Percentiles rank a stretch among this genome's conserved stretches.
Conservation (phyloP, 371 early-diverging fungal species). For the Actinomucor elegans region DNA sequence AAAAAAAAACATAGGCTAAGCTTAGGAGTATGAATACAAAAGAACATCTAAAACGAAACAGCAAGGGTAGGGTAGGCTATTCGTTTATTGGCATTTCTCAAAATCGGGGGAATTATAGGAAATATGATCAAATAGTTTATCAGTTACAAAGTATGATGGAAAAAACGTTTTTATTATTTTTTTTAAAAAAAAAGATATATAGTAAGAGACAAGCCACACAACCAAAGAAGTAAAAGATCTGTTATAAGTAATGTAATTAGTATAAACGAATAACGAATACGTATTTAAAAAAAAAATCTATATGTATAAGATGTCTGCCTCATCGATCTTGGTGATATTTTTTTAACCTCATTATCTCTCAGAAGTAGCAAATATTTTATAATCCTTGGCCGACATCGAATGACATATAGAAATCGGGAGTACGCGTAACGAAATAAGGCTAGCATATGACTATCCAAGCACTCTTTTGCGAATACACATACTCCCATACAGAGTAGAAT, state of each 20-base stretch:
- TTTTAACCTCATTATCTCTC: slow-evolving; percentile 19
- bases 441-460: no score
- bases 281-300: neutral
- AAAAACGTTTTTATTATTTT: neutral
- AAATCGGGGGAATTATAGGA: no score
- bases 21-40: no score
- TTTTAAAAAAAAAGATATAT: neutral
- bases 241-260: neutral
- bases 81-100: no score
- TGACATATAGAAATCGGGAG: no score
- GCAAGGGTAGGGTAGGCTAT: no score
- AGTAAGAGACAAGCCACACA: neutral
- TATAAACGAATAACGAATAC: neutral
- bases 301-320: slow-evolving; percentile 4
- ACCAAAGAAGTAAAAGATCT: neutral
- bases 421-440: no score
- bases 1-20: no score
- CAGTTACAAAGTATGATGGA: neutral
- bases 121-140: no score
- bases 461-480: no score
- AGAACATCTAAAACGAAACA: no score
- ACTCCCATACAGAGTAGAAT: no score
- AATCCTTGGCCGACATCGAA: slow-evolving; percentile 20
- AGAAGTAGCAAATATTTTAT: slow-evolving; percentile 28
- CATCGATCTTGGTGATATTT: slow-evolving; percentile 31